Conservation (phyloP, 2,329 filamentous ascomycete species). For the Chaetomiaceae sp. region DNA sequence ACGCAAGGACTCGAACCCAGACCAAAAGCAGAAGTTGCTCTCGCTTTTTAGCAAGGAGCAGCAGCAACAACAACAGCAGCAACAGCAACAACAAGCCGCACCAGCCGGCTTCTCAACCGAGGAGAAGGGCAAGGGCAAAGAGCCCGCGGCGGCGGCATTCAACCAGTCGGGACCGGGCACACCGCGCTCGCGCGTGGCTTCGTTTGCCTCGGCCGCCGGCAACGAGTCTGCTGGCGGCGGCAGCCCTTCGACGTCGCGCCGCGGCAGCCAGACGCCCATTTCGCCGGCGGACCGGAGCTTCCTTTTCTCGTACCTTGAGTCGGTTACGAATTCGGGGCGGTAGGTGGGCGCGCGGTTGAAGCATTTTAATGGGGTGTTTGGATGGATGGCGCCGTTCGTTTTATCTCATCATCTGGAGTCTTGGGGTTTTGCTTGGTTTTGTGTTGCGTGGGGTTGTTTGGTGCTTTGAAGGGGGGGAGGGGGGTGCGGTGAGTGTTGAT, state of each 20-base stretch:
- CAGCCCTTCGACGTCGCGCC: conserved; percentile 33
- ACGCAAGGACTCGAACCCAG: conserved; percentile 35
- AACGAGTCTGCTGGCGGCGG: conserved; percentile 25
- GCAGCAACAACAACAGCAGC: conserved; percentile 23
- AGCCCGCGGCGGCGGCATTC: conserved; percentile 17
- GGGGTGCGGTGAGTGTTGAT: too few species aligned
- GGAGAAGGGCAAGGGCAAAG: conserved; percentile 26
- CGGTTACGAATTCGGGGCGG: conserved; percentile 18
- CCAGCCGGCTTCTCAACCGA: conserved; percentile 16
- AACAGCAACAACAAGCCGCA: conserved; percentile 27
- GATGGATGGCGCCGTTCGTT: neutral
- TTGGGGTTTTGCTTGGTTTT: neutral
- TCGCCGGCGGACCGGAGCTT: conserved; percentile 72
- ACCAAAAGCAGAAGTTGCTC: conserved; percentile 46
- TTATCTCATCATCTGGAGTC: too few species aligned
- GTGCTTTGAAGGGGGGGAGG: too few species aligned
- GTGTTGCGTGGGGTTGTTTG: neutral
- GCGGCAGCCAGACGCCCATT: conserved; percentile 50
- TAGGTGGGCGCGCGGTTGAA: neutral
- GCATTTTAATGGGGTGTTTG: neutral
- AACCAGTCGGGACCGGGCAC: conserved; percentile 5
- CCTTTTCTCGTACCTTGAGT: conserved; percentile 67
- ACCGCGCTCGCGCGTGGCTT: conserved; percentile 38
- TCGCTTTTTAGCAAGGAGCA: conserved; percentile 57
- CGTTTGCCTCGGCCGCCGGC: conserved; percentile 39